phyloP scores from a whole-genome alignment of 2,329 filamentous ascomycete genomes.

The Diplodia seriata region DNA sequence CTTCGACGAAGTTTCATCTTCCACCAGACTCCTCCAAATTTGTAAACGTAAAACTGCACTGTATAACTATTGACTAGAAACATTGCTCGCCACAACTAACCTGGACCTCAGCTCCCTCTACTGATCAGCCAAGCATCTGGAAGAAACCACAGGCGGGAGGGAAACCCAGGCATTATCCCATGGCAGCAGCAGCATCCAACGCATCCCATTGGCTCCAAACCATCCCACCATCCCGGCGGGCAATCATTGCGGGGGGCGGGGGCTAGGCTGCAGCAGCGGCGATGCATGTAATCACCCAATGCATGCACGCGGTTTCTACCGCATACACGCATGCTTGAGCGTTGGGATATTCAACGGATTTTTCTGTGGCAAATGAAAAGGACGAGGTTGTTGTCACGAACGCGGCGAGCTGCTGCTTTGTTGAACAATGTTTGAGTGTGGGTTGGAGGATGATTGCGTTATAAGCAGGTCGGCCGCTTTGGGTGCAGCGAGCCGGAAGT shows the following conservation, averaged over 20 bases:
- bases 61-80: background rate
- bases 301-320: background rate
- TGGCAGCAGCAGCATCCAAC: background rate
- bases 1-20: background rate
- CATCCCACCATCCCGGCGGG: background rate
- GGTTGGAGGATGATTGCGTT: background rate
- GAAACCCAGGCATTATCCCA: background rate
- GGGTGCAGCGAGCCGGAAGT: background rate
- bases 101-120: background rate
- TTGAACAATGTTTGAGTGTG: background rate
- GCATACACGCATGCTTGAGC: background rate
- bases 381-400: background rate
- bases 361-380: background rate
- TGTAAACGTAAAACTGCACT: background rate
- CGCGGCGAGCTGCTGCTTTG: no score
- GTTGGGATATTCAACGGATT: background rate
- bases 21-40: background rate
- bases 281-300: background rate
- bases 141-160: background rate
- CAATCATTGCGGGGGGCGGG: background rate
- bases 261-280: background rate
- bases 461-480: background rate
- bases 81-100: background rate
- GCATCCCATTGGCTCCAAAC: background rate
- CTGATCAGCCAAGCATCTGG: background rate